Base-by-base conservation (phyloP, 768 basidiomycete species). In the Kwoniella botswanensis region DNA sequence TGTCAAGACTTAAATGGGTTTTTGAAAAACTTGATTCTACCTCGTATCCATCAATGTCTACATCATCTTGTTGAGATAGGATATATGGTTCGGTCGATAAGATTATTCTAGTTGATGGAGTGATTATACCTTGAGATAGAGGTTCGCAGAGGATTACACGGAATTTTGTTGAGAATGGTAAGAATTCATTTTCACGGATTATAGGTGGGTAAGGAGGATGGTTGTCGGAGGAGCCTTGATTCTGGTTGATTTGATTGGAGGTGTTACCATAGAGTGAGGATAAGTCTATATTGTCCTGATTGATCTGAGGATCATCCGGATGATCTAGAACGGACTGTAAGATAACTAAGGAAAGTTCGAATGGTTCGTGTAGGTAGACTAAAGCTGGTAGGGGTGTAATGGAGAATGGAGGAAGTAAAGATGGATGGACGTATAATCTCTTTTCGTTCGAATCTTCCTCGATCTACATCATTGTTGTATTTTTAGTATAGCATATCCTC, bases 71-170 rank as follows among this genome's bases (percentile, higher is more conserved):
- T 13, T 53, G 13, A 35, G 43, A 50, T 13, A 55, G 22, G 15
- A 60, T 52, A 41, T 74, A 64, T 6, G 79, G 74, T n/a, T 50
- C 65, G 1, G 64, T 69, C 1, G 87, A 82, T 15, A 91, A 77
- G 61, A 90, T 84, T 61, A 93, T 82, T 57, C 83, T 86, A 0
- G 92, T 93, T 21, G 73, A 86, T 41, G 82, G 82, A 44, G 85
- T 78, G 15, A 87, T 85, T 71, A 86, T 84, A 41, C 93, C 93
- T 84, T 94, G 93, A n/a, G 86, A 84, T 24, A 90, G 89, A 11
- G 93, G 92, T 70, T 90, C 88, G 4, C 88, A 74, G 85, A 92
- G 86, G 63, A 87, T 29, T 92, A 80, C 55, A 84, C 85, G 70
- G 74, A 85, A 44, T 44, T 13, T 62, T 17, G 22, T 29, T 10